Conservation (phyloP, 495 filamentous ascomycete species). For the Neurospora sp. region DNA sequence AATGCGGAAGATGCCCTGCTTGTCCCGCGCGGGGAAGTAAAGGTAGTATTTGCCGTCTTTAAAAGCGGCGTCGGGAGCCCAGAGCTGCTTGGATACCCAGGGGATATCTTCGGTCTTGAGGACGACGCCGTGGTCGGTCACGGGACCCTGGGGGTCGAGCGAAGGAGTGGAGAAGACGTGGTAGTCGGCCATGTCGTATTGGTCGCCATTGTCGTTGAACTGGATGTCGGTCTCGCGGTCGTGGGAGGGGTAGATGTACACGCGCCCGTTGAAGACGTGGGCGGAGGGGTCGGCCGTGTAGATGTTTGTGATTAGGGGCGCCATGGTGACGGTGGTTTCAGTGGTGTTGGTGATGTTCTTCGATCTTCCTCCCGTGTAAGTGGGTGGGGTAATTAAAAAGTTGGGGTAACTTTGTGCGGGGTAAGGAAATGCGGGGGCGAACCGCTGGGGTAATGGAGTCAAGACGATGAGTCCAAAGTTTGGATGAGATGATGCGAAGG, state of each 20-base stretch:
- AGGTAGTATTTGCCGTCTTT: constrained; percentile 54
- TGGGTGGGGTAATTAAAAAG: background rate
- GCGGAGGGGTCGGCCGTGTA: constrained; percentile 64
- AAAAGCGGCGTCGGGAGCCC: constrained; percentile 53
- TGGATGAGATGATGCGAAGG: background rate
- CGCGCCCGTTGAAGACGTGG: constrained; percentile 50
- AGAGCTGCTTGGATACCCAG: constrained; percentile 55
- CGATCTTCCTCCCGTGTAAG: background rate
- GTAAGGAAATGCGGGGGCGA: background rate
- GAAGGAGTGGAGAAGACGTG: constrained; percentile 47
- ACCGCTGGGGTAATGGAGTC: background rate
- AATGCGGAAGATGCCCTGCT: constrained; percentile 53
- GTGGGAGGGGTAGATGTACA: constrained; percentile 60
- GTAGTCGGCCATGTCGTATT: constrained; percentile 72
- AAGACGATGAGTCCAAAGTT: background rate
- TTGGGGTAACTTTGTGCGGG: background rate
- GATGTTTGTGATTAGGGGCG: constrained; percentile 51
- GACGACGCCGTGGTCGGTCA: constrained; percentile 50
- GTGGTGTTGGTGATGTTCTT: constrained; percentile 1
- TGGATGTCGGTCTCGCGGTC: constrained; percentile 51
- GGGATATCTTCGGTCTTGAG: constrained; percentile 44
- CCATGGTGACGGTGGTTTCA: constrained; percentile 16
- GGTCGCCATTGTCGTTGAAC: constrained; percentile 71
- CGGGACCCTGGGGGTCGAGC: constrained; percentile 36
- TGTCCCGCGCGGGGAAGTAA: constrained; percentile 53